phyloP scores from a whole-genome alignment of 2,329 filamentous ascomycete genomes.

The Aspergillus phoenicis region DNA sequence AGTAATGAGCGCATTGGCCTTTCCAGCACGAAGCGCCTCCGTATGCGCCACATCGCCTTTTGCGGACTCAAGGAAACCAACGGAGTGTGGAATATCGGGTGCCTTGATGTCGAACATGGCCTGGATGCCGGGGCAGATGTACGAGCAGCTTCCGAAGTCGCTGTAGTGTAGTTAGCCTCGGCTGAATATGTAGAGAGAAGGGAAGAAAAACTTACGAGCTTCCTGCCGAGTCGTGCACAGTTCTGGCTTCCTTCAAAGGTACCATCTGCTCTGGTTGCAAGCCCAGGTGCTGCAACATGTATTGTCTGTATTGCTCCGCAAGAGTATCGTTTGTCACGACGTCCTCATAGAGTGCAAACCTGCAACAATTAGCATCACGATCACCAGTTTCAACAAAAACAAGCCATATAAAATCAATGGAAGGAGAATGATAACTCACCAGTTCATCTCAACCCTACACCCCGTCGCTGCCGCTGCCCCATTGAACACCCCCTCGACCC shows the following conservation, averaged over 20 bases:
- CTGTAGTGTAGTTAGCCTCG: background rate
- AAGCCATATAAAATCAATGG: too few species aligned
- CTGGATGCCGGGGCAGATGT: conserved; percentile 2
- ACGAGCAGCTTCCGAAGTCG: conserved; percentile 5
- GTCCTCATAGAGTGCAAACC: conserved; percentile 5
- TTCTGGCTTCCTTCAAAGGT: background rate
- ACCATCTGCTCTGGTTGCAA: background rate
- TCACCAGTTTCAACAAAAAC: too few species aligned
- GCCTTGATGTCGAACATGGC: background rate
- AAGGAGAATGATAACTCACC: conserved; percentile 10
- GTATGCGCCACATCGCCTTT: background rate
- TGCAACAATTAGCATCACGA: background rate
- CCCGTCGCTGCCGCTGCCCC: background rate
- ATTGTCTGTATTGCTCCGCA: conserved; percentile 2
- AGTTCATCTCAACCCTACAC: background rate
- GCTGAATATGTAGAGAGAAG: rapidly evolving
- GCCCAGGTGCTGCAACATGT: background rate
- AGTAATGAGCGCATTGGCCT: background rate
- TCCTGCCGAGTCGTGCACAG: background rate
- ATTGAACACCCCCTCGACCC: background rate
- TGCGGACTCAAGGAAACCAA: background rate
- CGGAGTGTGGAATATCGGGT: background rate
- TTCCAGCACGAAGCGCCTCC: conserved; percentile 1
- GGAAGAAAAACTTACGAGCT: background rate
- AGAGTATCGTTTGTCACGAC: conserved; percentile 2